A percentile compares a stretch with the other conserved stretches of the same genome.
phyloP scores from a whole-genome alignment of 2,329 filamentous ascomycete species.

The Sclerotinia minor region DNA sequence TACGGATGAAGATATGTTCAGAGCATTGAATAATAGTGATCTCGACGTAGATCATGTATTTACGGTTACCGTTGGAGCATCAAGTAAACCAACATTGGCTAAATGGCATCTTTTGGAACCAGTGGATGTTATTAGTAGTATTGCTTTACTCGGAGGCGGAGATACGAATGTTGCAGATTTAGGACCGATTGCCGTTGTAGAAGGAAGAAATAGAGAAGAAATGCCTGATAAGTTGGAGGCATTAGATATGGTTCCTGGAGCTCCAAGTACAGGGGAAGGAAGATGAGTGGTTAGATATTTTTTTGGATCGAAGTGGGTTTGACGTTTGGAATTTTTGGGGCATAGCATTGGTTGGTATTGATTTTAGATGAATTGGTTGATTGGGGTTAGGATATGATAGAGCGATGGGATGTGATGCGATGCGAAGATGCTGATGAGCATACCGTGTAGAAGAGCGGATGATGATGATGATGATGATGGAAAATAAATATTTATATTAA shows the following conservation, averaged over 20 bases:
- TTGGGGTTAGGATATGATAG: background rate
- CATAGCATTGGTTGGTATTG: slow-evolving; percentile 11
- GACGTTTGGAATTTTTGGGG: background rate
- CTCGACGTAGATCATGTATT: slow-evolving; percentile 70
- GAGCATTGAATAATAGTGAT: slow-evolving; percentile 66
- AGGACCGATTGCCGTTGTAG: slow-evolving; percentile 36
- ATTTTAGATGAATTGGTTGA: background rate
- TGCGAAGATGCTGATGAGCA: background rate
- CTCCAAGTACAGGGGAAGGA: background rate
- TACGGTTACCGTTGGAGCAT: slow-evolving; percentile 87
- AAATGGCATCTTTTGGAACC: slow-evolving; percentile 89
- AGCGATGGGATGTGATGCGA: background rate
- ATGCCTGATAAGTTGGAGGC: slow-evolving; percentile 27
- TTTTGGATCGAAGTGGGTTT: background rate
- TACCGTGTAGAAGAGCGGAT: background rate
- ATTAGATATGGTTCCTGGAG: slow-evolving; percentile 17
- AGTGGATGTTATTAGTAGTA: slow-evolving; percentile 75
- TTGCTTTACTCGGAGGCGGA: slow-evolving; percentile 51
- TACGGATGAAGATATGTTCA: slow-evolving; percentile 97
- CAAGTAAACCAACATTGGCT: slow-evolving; percentile 87
- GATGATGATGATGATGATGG: background rate
- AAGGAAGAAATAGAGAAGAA: slow-evolving; percentile 32
- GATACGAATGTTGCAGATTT: slow-evolving; percentile 36
- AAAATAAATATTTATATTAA: background rate
- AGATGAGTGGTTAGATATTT: background rate